A percentile compares a stretch with the other conserved stretches of the same genome.
phyloP scores from a whole-genome alignment of 208 protist genomes.

The Leishmania martiniquensis region DNA sequence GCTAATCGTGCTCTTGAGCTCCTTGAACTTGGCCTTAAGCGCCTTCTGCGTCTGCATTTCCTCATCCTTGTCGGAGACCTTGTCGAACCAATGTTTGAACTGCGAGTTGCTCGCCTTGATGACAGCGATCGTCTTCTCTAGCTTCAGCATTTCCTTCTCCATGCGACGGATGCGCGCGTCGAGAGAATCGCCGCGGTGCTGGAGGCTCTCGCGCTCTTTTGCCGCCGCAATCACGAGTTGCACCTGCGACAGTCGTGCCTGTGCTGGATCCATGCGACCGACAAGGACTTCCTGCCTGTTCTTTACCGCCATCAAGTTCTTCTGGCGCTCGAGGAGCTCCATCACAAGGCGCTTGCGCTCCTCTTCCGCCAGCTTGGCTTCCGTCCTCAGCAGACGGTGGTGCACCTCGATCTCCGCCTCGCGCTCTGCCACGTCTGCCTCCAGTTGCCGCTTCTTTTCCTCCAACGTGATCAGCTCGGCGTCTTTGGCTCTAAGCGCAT shows the following conservation, averaged over 20 bases:
- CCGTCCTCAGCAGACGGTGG: slow-evolving; percentile 75
- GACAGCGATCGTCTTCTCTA: slow-evolving; percentile 82
- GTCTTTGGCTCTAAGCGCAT: slow-evolving; percentile 46
- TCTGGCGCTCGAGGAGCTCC: slow-evolving; percentile 78
- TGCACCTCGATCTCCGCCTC: slow-evolving; percentile 87
- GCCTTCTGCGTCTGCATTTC: slow-evolving; percentile 52
- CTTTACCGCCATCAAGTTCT: slow-evolving; percentile 55
- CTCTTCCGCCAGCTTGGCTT: slow-evolving; percentile 86
- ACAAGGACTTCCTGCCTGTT: slow-evolving; percentile 83
- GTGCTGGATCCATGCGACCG: slow-evolving; percentile 68
- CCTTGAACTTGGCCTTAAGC: slow-evolving; percentile 68
- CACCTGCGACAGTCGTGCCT: slow-evolving; percentile 72
- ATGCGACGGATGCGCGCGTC: slow-evolving; percentile 77
- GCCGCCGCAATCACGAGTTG: slow-evolving; percentile 85
- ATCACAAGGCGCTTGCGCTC: slow-evolving; percentile 65
- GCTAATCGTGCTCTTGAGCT: slow-evolving; percentile 69
- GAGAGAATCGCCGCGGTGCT: slow-evolving; percentile 80
- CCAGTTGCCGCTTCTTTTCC: slow-evolving; percentile 78
- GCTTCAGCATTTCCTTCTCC: slow-evolving; percentile 77
- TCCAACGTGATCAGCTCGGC: slow-evolving; percentile 75
- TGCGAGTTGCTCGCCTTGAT: slow-evolving; percentile 78
- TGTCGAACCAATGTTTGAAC: slow-evolving; percentile 81
- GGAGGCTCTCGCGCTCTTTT: slow-evolving; percentile 87
- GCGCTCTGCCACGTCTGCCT: slow-evolving; percentile 63
- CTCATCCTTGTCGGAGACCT: slow-evolving; percentile 56